Percentiles rank a stretch among this genome's conserved stretches.
Evolutionary conservation across 306 rosid species (phyloP).

Genomic region (Rubus idaeus): DNA sequence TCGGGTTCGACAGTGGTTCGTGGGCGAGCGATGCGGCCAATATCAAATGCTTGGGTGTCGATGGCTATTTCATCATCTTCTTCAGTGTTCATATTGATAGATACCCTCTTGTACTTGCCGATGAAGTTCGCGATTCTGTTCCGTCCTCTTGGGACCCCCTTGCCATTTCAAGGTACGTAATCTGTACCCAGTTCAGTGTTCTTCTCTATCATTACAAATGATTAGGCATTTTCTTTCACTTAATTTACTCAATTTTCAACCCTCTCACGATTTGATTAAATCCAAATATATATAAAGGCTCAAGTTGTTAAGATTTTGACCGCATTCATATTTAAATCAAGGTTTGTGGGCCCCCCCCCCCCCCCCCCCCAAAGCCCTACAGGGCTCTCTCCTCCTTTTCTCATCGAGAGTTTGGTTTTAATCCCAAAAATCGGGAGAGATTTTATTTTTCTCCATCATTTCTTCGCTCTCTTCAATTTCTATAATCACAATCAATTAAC

Average conservation of each 20-base stretch:
- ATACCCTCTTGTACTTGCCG: conserved; percentile 64
- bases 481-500: too few relatives aligned
- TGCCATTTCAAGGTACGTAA: conserved; percentile 75
- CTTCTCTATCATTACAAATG: neutral
- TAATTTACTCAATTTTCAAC: neutral
- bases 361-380: too few relatives aligned
- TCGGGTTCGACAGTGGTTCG: conserved; percentile 61
- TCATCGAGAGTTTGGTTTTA: too few relatives aligned
- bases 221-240: neutral
- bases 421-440: too few relatives aligned
- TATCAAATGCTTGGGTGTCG: conserved; percentile 62
- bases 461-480: too few relatives aligned
- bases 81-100: conserved; percentile 65
- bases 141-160: conserved; percentile 88
- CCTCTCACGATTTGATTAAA: neutral
- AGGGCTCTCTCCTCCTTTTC: too few relatives aligned
- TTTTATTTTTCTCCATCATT: too few relatives aligned
- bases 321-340: neutral
- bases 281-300: too few relatives aligned
- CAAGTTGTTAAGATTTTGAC: neutral
- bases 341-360: too few relatives aligned
- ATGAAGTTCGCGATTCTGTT: conserved; percentile 51
- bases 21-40: conserved; percentile 74
- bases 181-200: neutral
- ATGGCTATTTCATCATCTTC: conserved; percentile 52